Evolutionary conservation across 1,284 basidiomycete species (phyloP).

Genomic region (Megacollybia platyphylla): DNA sequence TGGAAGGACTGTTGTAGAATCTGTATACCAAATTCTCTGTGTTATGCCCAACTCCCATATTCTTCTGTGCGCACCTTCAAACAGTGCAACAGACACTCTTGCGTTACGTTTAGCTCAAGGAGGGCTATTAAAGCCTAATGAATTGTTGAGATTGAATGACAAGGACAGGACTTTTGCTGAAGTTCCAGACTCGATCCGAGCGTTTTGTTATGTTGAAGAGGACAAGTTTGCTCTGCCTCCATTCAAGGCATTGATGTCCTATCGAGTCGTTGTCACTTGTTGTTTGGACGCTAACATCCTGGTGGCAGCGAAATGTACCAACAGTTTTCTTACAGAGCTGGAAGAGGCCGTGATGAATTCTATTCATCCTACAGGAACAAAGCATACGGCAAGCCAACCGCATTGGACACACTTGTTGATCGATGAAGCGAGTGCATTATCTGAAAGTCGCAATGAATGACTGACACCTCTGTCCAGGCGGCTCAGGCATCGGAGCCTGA

Average conservation of each 20-base stretch:
- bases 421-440: slow-evolving; percentile 22
- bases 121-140: slow-evolving; percentile 19
- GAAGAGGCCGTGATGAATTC: slow-evolving; percentile 20
- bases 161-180: slow-evolving; percentile 31
- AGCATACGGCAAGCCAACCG: slow-evolving; percentile 16
- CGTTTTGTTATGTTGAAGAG: slow-evolving; percentile 28
- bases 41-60: slow-evolving; percentile 28
- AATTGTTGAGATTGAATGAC: slow-evolving; percentile 33
- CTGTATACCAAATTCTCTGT: slow-evolving; percentile 29
- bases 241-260: slow-evolving; percentile 27
- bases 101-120: slow-evolving; percentile 19
- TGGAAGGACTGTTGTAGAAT: slow-evolving; percentile 27
- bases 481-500: slow-evolving; percentile 36
- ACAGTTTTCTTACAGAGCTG: slow-evolving; percentile 20
- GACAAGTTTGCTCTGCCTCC: slow-evolving; percentile 27
- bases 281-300: slow-evolving; percentile 30
- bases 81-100: slow-evolving; percentile 32
- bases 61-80: slow-evolving; percentile 32
- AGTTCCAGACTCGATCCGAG: slow-evolving; percentile 23
- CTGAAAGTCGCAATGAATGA: background rate
- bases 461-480: slow-evolving; percentile 15
- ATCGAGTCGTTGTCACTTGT: slow-evolving; percentile 26
- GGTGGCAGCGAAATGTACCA: slow-evolving; percentile 27
- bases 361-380: slow-evolving; percentile 20
- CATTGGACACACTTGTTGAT: slow-evolving; percentile 37